Evolutionary conservation across 2,329 filamentous ascomycete genomes (phyloP), one percentile per base, ranked within the genome.

Genomic region (Monilinia vaccinii-corymbosi): DNA sequence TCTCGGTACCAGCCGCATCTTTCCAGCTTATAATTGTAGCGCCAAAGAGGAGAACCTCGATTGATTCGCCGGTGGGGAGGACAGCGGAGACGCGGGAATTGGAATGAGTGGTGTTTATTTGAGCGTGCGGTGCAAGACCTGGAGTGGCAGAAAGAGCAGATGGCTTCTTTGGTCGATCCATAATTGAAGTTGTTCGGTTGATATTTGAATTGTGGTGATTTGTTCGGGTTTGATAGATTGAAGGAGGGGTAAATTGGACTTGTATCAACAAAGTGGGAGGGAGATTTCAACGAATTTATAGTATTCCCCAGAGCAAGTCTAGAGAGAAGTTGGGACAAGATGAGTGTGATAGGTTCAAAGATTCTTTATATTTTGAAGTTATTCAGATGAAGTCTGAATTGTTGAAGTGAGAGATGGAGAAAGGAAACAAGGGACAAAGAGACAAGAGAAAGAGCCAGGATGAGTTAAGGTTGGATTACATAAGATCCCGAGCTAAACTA

Each of bases 11-110:
- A 61, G 82, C 79, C 61, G 85, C 82, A 71, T 88, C 87, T 79
- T 94, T 96, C 94, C 94, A 99, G 75, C 88, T 94, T 61, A 89
- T 85, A 51, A 99, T 88, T 0, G 92, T 97, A 13, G 94, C 94
- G 61, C 94, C 94, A 70, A 89, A 89, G n/a, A 97, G 84, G 62
- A 96, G 79, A 42, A 99, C 80, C 65, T 91, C 86, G 66, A 96
- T 83, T 59, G 84, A 89, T 76, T 97, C 92, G 66, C 93, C 92
- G 0, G 90, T 88, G 44, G 91, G 89, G 47, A 97, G 83, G 34
- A 81, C 81, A 38, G 93, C 93, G n/a, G 83, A 82, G 56, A 97
- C 86, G 62, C 83, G 84, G 62, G 82, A 81, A 74, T 85, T 85
- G 71, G 84, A 83, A 68, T 89, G 81, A 32, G 85, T 82, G 70